These are phyloP conservation scores for Cladobotryum protrusum DNA, from an alignment of 2,329 filamentous ascomycete species.

Conservation along the genomic window DNA sequence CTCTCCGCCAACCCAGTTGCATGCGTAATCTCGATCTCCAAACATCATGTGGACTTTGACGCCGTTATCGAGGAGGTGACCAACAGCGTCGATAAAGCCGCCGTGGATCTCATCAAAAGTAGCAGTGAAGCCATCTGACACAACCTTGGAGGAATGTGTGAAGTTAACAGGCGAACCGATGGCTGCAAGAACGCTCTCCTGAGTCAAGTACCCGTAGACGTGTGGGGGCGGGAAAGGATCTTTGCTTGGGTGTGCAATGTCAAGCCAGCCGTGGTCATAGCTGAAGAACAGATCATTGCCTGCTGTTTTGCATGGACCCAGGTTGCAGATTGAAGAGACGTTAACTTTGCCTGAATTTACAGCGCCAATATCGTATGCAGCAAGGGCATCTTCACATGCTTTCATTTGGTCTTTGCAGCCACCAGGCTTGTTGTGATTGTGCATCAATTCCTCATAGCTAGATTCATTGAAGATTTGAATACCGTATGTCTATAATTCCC, in stretches of 20 bases:
- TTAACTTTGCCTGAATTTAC: conserved; percentile 26
- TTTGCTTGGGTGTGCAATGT: conserved; percentile 48
- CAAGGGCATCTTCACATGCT: conserved; percentile 43
- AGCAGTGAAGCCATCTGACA: conserved; percentile 49
- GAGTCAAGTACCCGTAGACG: conserved; percentile 57
- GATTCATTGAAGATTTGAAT: conserved; percentile 51
- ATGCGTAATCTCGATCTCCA: conserved; percentile 54
- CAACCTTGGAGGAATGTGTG: conserved; percentile 37
- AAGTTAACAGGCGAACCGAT: conserved; percentile 59
- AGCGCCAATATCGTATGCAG: conserved; percentile 45
- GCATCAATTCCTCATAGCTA: conserved; percentile 21
- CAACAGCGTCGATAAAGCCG: conserved; percentile 45
- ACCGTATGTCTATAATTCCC: conserved; percentile 40
- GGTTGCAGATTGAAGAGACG: conserved; percentile 33
- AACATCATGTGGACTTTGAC: conserved; percentile 69
- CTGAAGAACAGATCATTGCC: conserved; percentile 52
- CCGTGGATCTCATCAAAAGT: conserved; percentile 54
- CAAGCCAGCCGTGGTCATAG: conserved; percentile 49
- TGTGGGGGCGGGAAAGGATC: conserved; percentile 61
- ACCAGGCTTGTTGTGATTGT: conserved; percentile 24
- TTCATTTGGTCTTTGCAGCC: conserved; percentile 51
- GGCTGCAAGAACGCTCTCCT: conserved; percentile 47
- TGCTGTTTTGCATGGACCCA: conserved; percentile 45
- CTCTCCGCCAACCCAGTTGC: conserved; percentile 65
- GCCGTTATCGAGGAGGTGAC: conserved; percentile 52